Evolutionary conservation across 176 grass and related monocot genomes (phyloP).

Genomic region (Aechmea fasciata): DNA sequence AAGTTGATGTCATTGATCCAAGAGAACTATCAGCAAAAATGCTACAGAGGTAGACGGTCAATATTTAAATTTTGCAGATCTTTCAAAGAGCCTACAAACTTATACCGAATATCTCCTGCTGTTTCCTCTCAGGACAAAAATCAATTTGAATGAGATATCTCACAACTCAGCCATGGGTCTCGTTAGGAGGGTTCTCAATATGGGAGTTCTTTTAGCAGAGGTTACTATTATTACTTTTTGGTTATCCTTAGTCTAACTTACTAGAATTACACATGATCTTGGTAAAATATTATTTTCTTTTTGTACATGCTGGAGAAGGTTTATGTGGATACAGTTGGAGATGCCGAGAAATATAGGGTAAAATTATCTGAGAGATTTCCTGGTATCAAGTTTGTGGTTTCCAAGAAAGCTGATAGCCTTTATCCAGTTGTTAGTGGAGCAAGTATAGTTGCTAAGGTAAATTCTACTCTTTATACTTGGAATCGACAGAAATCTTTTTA

Average conservation of each 20-base stretch:
- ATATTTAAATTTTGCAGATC: not conserved
- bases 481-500: not conserved
- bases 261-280: not conserved
- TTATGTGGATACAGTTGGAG: slow-evolving; percentile 88
- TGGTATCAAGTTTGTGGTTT: slow-evolving; percentile 81
- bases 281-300: not conserved
- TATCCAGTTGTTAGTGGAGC: slow-evolving; percentile 94
- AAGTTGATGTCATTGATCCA: slow-evolving; percentile 86
- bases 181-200: slow-evolving; percentile 50
- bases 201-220: slow-evolving; percentile 71
- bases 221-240: slow-evolving; percentile 31
- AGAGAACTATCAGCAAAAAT: slow-evolving; percentile 89
- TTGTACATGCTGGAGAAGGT: slow-evolving; percentile 38
- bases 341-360: slow-evolving; percentile 78
- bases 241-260: not conserved
- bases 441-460: slow-evolving; percentile 95
- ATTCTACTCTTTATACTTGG: slow-evolving; percentile 9
- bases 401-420: slow-evolving; percentile 92
- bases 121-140: slow-evolving; percentile 46
- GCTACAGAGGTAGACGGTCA: slow-evolving; percentile 45
- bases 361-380: slow-evolving; percentile 85
- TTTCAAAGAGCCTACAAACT: not conserved
- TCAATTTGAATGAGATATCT: slow-evolving; percentile 96
- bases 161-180: slow-evolving; percentile 94
- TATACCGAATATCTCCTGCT: slow-evolving; percentile 3